Percentiles rank a stretch among this genome's conserved stretches.
Conservation (phyloP, 345 rosid genomes). For the Firmiana major region DNA sequence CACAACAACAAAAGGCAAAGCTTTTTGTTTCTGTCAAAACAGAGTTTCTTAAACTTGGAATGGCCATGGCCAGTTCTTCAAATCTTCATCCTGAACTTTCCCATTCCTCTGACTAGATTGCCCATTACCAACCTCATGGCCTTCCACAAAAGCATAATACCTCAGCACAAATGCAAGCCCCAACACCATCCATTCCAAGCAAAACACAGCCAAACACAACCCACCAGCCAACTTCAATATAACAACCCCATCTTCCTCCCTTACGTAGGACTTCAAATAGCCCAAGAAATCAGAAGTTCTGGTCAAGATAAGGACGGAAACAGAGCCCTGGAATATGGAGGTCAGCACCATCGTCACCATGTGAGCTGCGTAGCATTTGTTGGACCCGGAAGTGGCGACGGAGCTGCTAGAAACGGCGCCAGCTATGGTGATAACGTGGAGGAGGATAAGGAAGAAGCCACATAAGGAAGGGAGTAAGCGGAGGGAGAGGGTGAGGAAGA, state of each 20-base stretch:
- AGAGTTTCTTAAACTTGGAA: slow-evolving; percentile 47
- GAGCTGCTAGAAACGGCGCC: slow-evolving; percentile 70
- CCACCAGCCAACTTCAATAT: slow-evolving; percentile 84
- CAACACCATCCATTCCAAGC: slow-evolving; percentile 85
- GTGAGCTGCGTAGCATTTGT: slow-evolving; percentile 73
- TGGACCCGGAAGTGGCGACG: slow-evolving; percentile 53
- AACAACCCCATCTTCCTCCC: slow-evolving; percentile 71
- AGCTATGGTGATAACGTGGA: slow-evolving; percentile 49
- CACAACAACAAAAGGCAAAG: background rate
- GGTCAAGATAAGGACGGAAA: slow-evolving; percentile 73
- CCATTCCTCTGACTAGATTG: slow-evolving; percentile 41
- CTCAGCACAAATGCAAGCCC: slow-evolving; percentile 83
- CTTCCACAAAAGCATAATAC: slow-evolving; percentile 67
- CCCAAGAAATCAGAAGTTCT: slow-evolving; percentile 60
- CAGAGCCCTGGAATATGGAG: slow-evolving; percentile 88
- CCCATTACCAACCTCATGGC: slow-evolving; percentile 26
- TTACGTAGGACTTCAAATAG: slow-evolving; percentile 72
- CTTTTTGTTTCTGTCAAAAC: background rate
- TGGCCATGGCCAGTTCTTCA: slow-evolving; percentile 80
- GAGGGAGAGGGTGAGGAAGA: slow-evolving; percentile 88
- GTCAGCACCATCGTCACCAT: slow-evolving; percentile 85
- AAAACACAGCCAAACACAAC: slow-evolving; percentile 64
- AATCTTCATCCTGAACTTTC: slow-evolving; percentile 59
- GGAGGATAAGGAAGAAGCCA: slow-evolving; percentile 65
- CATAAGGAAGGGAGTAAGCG: slow-evolving; percentile 80